Percentiles rank a stretch among this genome's conserved stretches.
Evolutionary conservation across 768 basidiomycete species (phyloP).

Genomic region (Gymnopilus junonius): DNA sequence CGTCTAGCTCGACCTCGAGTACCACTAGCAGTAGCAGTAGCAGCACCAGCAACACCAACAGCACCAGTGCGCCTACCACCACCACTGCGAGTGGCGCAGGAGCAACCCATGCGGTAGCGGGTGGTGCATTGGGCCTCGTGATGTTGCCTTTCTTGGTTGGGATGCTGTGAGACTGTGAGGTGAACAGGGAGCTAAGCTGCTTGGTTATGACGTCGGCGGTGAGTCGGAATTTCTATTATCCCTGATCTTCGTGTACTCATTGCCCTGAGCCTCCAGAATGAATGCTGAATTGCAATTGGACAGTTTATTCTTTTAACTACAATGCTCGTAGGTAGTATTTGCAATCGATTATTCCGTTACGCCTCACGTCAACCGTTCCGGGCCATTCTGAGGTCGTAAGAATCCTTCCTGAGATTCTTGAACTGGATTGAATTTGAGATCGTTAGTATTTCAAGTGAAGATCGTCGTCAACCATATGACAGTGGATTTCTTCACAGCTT

Average conservation of each 20-base stretch:
- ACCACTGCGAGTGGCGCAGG: background rate
- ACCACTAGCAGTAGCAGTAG: background rate
- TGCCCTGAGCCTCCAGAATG: background rate
- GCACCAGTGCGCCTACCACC: background rate
- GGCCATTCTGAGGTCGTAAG: too few relatives aligned
- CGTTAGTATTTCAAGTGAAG: too few relatives aligned
- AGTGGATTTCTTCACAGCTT: background rate
- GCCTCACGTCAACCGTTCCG: too few relatives aligned
- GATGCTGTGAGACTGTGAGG: background rate
- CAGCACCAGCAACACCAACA: too few relatives aligned
- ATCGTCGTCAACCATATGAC: too few relatives aligned
- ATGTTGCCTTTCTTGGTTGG: background rate
- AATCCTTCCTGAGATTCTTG: too few relatives aligned
- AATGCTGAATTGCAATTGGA: background rate
- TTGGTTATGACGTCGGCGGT: background rate
- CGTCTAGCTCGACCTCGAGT: background rate
- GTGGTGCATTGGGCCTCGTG: background rate
- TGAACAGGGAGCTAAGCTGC: background rate
- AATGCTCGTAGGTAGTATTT: background rate
- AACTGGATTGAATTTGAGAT: too few relatives aligned
- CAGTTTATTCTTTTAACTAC: background rate
- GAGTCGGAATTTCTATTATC: background rate
- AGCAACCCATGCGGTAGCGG: background rate
- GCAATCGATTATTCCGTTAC: background rate
- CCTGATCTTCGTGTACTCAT: background rate